phyloP scores from a whole-genome alignment of 805 yeast species.

The Clavispora santaluciae region DNA sequence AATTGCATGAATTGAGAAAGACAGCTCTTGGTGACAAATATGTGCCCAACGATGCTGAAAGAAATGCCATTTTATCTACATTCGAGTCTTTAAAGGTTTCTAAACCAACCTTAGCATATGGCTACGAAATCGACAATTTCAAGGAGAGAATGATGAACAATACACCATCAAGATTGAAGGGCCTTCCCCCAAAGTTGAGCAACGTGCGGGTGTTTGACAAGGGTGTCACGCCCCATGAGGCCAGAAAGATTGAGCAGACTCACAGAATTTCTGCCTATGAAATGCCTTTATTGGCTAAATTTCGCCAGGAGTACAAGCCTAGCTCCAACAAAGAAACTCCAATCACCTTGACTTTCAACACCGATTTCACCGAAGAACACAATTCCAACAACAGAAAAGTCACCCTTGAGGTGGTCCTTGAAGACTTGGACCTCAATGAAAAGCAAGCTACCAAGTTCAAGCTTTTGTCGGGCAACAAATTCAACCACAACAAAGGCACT shows the following conservation, averaged over 20 bases:
- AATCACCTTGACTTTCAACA: constrained; percentile 58
- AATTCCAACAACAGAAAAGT: constrained; percentile 67
- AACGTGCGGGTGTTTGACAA: constrained; percentile 31
- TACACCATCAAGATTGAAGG: constrained; percentile 31
- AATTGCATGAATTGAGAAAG: constrained; percentile 56
- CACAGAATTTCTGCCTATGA: constrained; percentile 88
- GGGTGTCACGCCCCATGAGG: constrained; percentile 40
- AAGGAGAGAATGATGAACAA: constrained; percentile 39
- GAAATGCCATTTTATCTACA: constrained; percentile 50
- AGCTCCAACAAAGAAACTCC: constrained; percentile 43
- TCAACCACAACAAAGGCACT: constrained; percentile 53
- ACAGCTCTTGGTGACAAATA: constrained; percentile 49
- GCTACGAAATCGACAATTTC: constrained; percentile 39
- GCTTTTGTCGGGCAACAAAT: constrained; percentile 74
- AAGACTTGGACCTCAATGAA: constrained; percentile 48
- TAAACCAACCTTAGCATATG: constrained; percentile 35
- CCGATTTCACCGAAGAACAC: constrained; percentile 71
- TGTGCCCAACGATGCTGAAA: constrained; percentile 61
- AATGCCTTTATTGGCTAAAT: constrained; percentile 77
- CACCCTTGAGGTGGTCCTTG: constrained; percentile 48
- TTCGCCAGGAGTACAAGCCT: constrained; percentile 62
- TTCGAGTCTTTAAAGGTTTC: constrained; percentile 24
- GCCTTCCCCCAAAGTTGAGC: constrained; percentile 34
- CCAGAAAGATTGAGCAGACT: constrained; percentile 69
- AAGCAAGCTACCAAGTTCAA: constrained; percentile 67